These are phyloP conservation scores for Botrytis pseudocinerea DNA, from an alignment of 2,329 filamentous ascomycete species.

Conservation along the genomic window DNA sequence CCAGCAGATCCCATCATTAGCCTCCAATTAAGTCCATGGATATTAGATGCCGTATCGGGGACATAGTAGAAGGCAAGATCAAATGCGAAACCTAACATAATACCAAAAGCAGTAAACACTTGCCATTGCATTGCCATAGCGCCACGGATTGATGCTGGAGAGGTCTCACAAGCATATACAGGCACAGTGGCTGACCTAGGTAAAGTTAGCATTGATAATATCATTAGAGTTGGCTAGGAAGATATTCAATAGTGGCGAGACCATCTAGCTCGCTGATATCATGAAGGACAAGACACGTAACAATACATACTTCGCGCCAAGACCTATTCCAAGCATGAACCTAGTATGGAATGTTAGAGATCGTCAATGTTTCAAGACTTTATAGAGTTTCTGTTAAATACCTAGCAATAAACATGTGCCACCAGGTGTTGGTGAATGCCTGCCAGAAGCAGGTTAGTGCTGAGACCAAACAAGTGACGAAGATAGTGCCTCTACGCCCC, in stretches of 20 bases:
- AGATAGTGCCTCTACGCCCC: conserved; percentile 70
- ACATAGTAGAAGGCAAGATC: conserved; percentile 63
- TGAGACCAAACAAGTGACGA: conserved; percentile 65
- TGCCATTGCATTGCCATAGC: conserved; percentile 76
- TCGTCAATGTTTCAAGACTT: neutral
- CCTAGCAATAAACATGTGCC: conserved; percentile 67
- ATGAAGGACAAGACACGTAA: too few relatives aligned
- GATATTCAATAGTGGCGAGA: neutral
- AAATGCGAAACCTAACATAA: conserved; percentile 59
- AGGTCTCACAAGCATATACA: conserved; percentile 68
- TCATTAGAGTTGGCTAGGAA: neutral
- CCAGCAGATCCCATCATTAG: conserved; percentile 67
- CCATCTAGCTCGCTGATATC: neutral
- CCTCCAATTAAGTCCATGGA: conserved; percentile 64
- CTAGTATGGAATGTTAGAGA: conserved; percentile 39
- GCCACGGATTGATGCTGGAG: conserved; percentile 63
- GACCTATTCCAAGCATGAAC: conserved; percentile 68
- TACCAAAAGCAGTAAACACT: conserved; percentile 50
- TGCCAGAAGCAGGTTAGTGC: conserved; percentile 53
- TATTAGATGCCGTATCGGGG: conserved; percentile 45
- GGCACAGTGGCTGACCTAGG: conserved; percentile 59
- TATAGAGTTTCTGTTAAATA: neutral
- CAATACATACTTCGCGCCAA: conserved; percentile 59
- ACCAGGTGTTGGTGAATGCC: conserved; percentile 60
- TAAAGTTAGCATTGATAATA: neutral